Evolutionary conservation across 1,284 basidiomycete species (phyloP).

Genomic region (Pseudozyma thailandica): DNA sequence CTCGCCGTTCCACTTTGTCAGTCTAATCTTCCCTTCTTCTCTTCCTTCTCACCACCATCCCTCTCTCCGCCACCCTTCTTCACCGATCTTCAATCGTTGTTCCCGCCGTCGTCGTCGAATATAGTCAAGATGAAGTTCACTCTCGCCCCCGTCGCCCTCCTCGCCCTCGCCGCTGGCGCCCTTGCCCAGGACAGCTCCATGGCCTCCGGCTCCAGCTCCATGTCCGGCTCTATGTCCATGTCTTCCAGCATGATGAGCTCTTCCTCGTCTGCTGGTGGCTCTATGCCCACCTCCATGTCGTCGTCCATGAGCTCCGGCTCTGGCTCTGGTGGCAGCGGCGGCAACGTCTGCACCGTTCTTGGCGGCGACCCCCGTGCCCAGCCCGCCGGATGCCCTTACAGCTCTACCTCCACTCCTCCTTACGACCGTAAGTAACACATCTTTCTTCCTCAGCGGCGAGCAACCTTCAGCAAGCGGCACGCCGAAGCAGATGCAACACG

Average conservation of each 20-base stretch:
- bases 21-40: constrained; percentile 4
- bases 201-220: constrained; percentile 22
- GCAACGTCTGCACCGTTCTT: constrained; percentile 49
- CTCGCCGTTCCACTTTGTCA: neutral
- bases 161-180: constrained; percentile 50
- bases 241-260: too few species aligned
- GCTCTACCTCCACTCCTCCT: constrained; percentile 52
- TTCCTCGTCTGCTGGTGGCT: constrained; percentile 16
- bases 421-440: constrained; percentile 58
- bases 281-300: constrained; percentile 36
- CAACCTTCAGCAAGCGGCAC: too few species aligned
- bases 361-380: constrained; percentile 39
- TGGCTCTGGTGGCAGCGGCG: constrained; percentile 11
- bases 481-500: too few species aligned
- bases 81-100: neutral
- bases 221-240: constrained; percentile 7
- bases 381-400: constrained; percentile 48
- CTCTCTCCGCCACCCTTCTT: constrained; percentile 8
- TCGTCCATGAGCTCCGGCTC: constrained; percentile 10
- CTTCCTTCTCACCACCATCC: constrained; percentile 10
- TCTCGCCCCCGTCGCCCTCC: constrained; percentile 49
- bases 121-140: constrained; percentile 56
- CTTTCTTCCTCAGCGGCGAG: constrained; percentile 2
- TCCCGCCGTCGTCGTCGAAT: neutral
- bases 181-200: constrained; percentile 46